Evolutionary conservation across 2,329 filamentous ascomycete species (phyloP).

Genomic region (Cladosporium phlei): DNA sequence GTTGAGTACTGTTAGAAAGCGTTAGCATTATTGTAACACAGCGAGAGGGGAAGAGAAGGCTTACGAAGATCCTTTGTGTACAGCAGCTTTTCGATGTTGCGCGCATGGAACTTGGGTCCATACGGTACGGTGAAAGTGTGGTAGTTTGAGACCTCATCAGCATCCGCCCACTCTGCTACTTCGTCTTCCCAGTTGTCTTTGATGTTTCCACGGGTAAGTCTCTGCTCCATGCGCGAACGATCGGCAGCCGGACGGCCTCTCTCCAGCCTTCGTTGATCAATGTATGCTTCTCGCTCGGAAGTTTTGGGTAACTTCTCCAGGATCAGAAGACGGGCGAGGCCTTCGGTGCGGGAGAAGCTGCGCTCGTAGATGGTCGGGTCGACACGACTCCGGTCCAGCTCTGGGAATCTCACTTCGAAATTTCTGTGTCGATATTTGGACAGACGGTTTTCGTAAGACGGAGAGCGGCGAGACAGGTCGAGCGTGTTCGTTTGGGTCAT

Average conservation of each 20-base stretch:
- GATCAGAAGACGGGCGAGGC: constrained; percentile 72
- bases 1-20: constrained; percentile 54
- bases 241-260: constrained; percentile 61
- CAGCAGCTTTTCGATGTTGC: constrained; percentile 73
- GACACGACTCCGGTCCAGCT: constrained; percentile 67
- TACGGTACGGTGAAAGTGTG: constrained; percentile 64
- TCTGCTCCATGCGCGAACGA: constrained; percentile 37
- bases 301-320: constrained; percentile 71
- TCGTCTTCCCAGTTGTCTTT: constrained; percentile 76
- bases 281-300: constrained; percentile 63
- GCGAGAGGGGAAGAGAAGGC: neutral
- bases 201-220: constrained; percentile 61
- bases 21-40: neutral
- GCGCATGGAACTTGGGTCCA: constrained; percentile 51
- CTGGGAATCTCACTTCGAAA: constrained; percentile 78
- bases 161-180: constrained; percentile 74
- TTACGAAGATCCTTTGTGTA: constrained; percentile 68
- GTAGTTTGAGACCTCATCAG: constrained; percentile 73
- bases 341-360: constrained; percentile 69
- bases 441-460: constrained; percentile 81
- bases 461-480: constrained; percentile 72
- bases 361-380: constrained; percentile 86
- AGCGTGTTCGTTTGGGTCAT: constrained; percentile 79
- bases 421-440: constrained; percentile 81
- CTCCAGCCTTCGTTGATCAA: constrained; percentile 65